Evolutionary conservation across 257 asterid genomes (phyloP).

Genomic region (Euphrasia confusa): DNA sequence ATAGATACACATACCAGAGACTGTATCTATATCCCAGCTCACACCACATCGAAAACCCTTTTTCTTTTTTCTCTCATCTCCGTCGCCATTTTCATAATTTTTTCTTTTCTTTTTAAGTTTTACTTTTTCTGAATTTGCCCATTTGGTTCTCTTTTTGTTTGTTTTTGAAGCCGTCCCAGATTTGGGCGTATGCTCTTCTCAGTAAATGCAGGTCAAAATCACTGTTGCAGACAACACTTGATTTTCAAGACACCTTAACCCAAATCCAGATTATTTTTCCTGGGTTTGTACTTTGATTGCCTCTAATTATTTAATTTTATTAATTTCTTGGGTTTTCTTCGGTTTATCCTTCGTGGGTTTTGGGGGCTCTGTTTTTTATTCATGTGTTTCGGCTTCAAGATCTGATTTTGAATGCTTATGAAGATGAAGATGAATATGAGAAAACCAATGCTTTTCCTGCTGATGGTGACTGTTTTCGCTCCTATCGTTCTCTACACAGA

Average conservation of each 20-base stretch:
- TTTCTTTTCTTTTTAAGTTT: no score
- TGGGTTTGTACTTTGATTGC: neutral
- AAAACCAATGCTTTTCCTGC: constrained; percentile 50
- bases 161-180: neutral
- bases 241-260: constrained; percentile 2
- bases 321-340: no score
- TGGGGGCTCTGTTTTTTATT: neutral
- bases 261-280: constrained; percentile 14
- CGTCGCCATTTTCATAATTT: no score
- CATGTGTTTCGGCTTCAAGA: neutral
- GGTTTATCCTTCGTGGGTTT: no score
- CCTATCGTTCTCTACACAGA: constrained; percentile 69
- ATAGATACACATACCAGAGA: no score
- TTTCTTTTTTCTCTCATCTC: no score
- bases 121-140: neutral
- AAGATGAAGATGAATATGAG: constrained; percentile 48
- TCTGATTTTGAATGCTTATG: constrained; percentile 8
- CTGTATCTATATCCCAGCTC: no score
- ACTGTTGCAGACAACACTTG: constrained; percentile 12
- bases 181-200: neutral
- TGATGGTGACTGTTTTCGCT: constrained; percentile 59
- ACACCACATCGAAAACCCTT: no score
- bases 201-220: neutral
- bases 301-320: neutral
- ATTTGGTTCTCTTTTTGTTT: neutral